These are phyloP conservation scores for Fraxinus ornus DNA, from an alignment of 305 asterid genomes.

Conservation along the genomic window DNA sequence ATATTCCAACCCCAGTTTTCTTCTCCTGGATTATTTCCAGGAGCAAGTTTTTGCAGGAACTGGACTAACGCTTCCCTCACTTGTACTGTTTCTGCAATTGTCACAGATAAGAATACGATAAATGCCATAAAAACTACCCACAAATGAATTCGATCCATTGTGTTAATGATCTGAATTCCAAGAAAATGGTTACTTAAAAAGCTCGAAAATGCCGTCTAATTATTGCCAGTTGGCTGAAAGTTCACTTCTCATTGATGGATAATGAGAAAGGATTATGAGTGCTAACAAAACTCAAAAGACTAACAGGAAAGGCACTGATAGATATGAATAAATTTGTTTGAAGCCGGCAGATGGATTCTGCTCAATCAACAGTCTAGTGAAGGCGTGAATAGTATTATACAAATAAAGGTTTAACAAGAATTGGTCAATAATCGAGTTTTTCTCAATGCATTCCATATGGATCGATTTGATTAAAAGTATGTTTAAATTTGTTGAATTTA, in stretches of 20 bases:
- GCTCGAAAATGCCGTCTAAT: neutral
- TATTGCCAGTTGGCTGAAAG: neutral
- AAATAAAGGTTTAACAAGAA: neutral
- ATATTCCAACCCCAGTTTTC: slow-evolving; percentile 56
- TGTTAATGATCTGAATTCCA: neutral
- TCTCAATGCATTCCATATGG: neutral
- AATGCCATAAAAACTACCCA: neutral
- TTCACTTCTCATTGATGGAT: neutral
- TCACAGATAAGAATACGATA: neutral
- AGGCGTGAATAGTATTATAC: neutral
- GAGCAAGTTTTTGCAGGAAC: slow-evolving; percentile 49
- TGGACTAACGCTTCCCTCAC: slow-evolving; percentile 43
- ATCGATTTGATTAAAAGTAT: neutral
- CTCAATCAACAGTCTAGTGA: neutral
- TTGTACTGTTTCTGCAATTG: slow-evolving; percentile 42
- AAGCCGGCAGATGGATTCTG: slow-evolving; percentile 3
- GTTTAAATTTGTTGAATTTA: neutral
- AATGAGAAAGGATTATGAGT: neutral
- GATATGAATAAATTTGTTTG: neutral
- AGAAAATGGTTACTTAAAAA: neutral
- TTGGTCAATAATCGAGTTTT: neutral
- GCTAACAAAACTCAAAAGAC: too few species aligned
- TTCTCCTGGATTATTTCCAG: slow-evolving; percentile 23
- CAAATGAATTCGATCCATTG: neutral
- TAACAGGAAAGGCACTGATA: too few species aligned